Percentiles rank a stretch among this genome's conserved stretches.
Conservation (phyloP, 2,329 filamentous ascomycete genomes). For the Gnomoniopsis smithogilvyi region DNA sequence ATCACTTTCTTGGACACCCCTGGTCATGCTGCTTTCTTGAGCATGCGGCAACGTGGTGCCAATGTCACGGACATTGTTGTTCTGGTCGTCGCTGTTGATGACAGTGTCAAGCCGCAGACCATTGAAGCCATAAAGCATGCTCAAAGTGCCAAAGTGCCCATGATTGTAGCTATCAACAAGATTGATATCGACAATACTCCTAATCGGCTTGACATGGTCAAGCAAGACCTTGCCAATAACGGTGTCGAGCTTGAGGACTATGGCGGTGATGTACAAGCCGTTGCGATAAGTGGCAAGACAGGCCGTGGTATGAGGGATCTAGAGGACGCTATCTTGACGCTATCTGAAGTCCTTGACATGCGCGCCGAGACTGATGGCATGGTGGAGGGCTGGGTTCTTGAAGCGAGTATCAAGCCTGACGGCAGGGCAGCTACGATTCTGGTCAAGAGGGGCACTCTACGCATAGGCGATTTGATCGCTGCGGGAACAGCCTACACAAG, state of each 20-base stretch:
- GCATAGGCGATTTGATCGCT: slow-evolving; percentile 76
- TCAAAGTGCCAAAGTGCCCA: slow-evolving; percentile 79
- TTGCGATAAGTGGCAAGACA: slow-evolving; percentile 89
- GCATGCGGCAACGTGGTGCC: slow-evolving; percentile 92
- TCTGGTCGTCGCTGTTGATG: slow-evolving; percentile 91
- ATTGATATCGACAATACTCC: slow-evolving; percentile 73
- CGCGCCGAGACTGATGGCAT: slow-evolving; percentile 73
- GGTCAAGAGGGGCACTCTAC: slow-evolving; percentile 81
- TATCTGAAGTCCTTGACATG: slow-evolving; percentile 88
- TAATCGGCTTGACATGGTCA: slow-evolving; percentile 77
- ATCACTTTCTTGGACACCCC: slow-evolving; percentile 98
- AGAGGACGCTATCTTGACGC: slow-evolving; percentile 82
- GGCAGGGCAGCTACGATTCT: slow-evolving; percentile 88
- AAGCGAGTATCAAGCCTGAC: slow-evolving; percentile 80
- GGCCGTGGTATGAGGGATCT: slow-evolving; percentile 87
- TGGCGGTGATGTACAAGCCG: slow-evolving; percentile 90
- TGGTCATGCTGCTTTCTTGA: slow-evolving; percentile 91
- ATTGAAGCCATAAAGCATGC: slow-evolving; percentile 95
- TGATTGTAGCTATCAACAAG: slow-evolving; percentile 98
- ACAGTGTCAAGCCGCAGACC: slow-evolving; percentile 96
- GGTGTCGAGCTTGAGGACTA: slow-evolving; percentile 92
- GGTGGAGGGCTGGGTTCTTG: slow-evolving; percentile 91
- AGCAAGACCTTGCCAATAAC: slow-evolving; percentile 77
- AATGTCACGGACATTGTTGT: slow-evolving; percentile 97
- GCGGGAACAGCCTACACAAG: slow-evolving; percentile 86